These are phyloP conservation scores for Diutina sp. DNA, from an alignment of 1,139 yeast species.

Conservation along the genomic window DNA sequence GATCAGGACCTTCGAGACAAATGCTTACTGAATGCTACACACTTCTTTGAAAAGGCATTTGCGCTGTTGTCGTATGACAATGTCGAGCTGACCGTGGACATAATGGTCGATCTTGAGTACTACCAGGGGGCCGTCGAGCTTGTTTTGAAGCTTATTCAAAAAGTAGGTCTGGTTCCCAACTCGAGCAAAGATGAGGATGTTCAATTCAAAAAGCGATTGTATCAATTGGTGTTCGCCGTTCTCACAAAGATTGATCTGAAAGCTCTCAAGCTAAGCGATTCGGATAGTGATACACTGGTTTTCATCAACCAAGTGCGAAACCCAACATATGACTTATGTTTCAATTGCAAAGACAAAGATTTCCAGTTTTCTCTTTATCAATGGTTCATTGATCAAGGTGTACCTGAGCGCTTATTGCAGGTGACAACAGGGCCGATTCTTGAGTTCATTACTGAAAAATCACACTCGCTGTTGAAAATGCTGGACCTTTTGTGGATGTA, in stretches of 20 bases:
- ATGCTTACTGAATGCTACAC: slow-evolving; percentile 64
- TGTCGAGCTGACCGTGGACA: slow-evolving; percentile 66
- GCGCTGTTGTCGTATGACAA: slow-evolving; percentile 69
- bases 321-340: slow-evolving; percentile 61
- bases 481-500: slow-evolving; percentile 84
- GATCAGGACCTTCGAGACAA: slow-evolving; percentile 62
- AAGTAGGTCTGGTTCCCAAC: slow-evolving; percentile 9
- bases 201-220: slow-evolving; percentile 39
- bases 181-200: slow-evolving; percentile 5
- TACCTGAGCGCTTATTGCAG: slow-evolving; percentile 64
- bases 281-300: slow-evolving; percentile 20
- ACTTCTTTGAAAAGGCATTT: slow-evolving; percentile 68
- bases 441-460: slow-evolving; percentile 64
- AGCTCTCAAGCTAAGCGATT: slow-evolving; percentile 41
- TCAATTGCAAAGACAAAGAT: slow-evolving; percentile 59
- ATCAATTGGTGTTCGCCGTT: slow-evolving; percentile 61
- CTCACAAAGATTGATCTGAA: slow-evolving; percentile 60
- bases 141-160: slow-evolving; percentile 63
- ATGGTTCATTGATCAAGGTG: slow-evolving; percentile 77
- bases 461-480: slow-evolving; percentile 53
- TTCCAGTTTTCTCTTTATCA: slow-evolving; percentile 89
- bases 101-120: slow-evolving; percentile 66
- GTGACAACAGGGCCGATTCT: slow-evolving; percentile 73
- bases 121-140: slow-evolving; percentile 83
- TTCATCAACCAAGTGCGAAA: slow-evolving; percentile 42